Evolutionary conservation across 192 early-diverging fungal genomes (phyloP), one percentile per base, ranked within the genome.

Genomic region (Backusella tarrabulga): DNA sequence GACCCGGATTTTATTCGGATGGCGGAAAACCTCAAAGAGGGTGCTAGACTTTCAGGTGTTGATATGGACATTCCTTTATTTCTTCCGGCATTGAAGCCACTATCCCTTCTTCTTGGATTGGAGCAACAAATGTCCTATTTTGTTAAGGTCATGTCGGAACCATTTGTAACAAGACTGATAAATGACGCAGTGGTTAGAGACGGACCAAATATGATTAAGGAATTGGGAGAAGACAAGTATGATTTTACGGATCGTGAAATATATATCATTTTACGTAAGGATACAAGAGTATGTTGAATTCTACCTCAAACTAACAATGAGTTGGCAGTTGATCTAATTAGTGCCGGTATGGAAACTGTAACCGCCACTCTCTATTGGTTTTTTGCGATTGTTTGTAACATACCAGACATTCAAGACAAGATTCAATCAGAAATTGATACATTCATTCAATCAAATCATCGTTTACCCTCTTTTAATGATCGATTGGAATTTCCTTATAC

Each of bases 401-500:
- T 66, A 36, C 80, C 80, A 1, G 75, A 77, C 0, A 46, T 74
- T 21, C 80, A 81, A 54, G 52, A 41, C 23, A 67, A 73, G 6
- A 35, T 72, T 1, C 60, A 72, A 8, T 12, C 21, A 60, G 80
- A 81, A 35, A 4, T 81, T 7, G 80, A 73, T 44, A 6, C 8
- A 32, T 41, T 56, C 26, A 67, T 69, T 12, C 12, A 19, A 35
- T 36, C 41, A 11, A 12, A 77, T 34, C 1, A 29, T 11, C 44
- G 66, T 32, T 21, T 67, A 12, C 80, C 76, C 6, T 42, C n/a
- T 2, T 68, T 52, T 23, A 19, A 23, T 1, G 67, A 81, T 38
- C 34, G 67, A 29, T 4, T 35, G 0, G 54, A 78, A 35, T 26
- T 78, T 14, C 80, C 80, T 9, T 77, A 77, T 54, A 26, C 35